These are phyloP conservation scores for Apostasia ramifera DNA, from an alignment of 106 monocot species.

Conservation along the genomic window DNA sequence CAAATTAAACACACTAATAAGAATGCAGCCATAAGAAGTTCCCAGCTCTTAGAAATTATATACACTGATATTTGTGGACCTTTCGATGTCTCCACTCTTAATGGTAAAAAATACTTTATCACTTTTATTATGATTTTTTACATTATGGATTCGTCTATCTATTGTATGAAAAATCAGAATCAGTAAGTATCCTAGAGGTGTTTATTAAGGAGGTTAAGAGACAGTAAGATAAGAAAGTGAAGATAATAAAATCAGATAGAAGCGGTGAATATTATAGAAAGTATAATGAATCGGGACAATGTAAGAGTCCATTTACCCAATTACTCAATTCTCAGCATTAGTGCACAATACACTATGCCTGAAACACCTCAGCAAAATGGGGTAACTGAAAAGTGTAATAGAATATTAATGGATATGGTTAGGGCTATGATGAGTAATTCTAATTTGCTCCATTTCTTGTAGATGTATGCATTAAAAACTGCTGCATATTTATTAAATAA, in stretches of 20 bases:
- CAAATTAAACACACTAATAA: conserved; percentile 7
- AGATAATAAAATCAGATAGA: neutral
- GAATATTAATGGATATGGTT: neutral
- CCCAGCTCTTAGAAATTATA: neutral
- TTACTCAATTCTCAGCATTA: neutral
- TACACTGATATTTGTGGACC: neutral
- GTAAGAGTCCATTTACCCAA: neutral
- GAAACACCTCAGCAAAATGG: neutral
- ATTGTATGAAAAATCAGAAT: neutral
- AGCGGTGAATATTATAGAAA: neutral
- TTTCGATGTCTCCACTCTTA: neutral
- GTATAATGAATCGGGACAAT: conserved; percentile 3
- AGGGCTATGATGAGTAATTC: neutral
- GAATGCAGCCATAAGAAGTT: conserved; percentile 1
- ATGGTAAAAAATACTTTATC: conserved; percentile 1
- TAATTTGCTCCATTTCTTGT: neutral
- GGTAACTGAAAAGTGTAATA: neutral
- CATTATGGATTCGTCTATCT: neutral
- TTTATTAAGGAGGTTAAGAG: neutral
- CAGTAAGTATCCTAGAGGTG: neutral
- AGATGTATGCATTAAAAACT: neutral
- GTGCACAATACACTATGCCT: neutral
- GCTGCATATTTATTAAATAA: neutral
- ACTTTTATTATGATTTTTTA: conserved; percentile 6
- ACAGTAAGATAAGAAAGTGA: conserved; percentile 1